Conservation (phyloP, 2,329 filamentous ascomycete genomes). For the Dothidotthia symphoricarpi region DNA sequence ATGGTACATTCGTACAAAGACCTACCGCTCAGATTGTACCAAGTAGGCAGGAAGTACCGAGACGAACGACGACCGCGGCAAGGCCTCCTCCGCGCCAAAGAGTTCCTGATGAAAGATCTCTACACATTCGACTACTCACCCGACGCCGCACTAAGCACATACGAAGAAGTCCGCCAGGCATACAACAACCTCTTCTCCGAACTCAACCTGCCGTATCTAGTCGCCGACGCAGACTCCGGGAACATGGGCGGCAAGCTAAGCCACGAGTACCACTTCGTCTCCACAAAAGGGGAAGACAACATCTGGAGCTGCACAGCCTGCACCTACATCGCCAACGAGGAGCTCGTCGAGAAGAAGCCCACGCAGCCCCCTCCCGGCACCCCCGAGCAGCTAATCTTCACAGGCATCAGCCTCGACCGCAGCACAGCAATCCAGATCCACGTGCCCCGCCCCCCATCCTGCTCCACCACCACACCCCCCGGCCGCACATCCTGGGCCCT, state of each 20-base stretch:
- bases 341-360: slow-evolving; percentile 60
- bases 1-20: slow-evolving; percentile 80
- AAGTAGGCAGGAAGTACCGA: slow-evolving; percentile 90
- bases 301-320: slow-evolving; percentile 75
- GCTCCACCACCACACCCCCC: slow-evolving; percentile 1
- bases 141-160: slow-evolving; percentile 73
- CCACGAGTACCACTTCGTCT: slow-evolving; percentile 90
- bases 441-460: slow-evolving; percentile 14
- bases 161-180: slow-evolving; percentile 67
- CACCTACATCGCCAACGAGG: slow-evolving; percentile 79
- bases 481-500: slow-evolving; percentile 12
- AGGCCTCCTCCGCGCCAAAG: slow-evolving; percentile 80
- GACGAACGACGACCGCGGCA: slow-evolving; percentile 88
- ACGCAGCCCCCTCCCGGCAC: slow-evolving; percentile 12
- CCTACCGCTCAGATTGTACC: slow-evolving; percentile 82
- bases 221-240: slow-evolving; percentile 90
- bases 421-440: slow-evolving; percentile 64
- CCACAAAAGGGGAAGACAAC: slow-evolving; percentile 77
- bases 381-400: slow-evolving; percentile 50
- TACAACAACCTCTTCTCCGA: slow-evolving; percentile 80
- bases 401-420: slow-evolving; percentile 66
- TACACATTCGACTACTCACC: slow-evolving; percentile 84
- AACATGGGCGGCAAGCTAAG: slow-evolving; percentile 91
- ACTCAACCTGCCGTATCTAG: slow-evolving; percentile 76
- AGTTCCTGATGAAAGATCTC: slow-evolving; percentile 97